Percentiles rank a stretch among this genome's conserved stretches.
These are phyloP conservation scores for Vigna hirtella DNA, from an alignment of 306 rosid species.

Conservation along the genomic window DNA sequence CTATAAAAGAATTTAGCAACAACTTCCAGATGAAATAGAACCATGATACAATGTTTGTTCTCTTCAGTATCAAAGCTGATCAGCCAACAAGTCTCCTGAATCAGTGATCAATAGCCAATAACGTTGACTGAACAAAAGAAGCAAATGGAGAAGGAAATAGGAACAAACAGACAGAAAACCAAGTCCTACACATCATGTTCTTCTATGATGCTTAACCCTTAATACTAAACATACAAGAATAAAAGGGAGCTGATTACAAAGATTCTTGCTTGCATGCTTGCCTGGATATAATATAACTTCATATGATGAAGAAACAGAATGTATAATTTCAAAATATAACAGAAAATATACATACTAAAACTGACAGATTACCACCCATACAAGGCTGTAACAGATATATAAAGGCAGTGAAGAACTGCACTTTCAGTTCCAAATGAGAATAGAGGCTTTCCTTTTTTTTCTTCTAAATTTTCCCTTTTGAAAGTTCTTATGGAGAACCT, in stretches of 20 bases:
- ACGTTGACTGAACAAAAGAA: background rate
- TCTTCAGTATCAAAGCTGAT: background rate
- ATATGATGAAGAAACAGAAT: background rate
- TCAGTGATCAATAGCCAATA: background rate
- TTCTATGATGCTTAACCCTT: background rate
- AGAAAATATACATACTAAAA: background rate
- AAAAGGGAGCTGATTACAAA: background rate
- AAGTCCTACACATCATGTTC: background rate
- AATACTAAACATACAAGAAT: background rate
- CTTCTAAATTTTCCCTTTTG: too few relatives aligned
- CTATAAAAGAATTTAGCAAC: slow-evolving; percentile 1
- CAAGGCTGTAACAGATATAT: background rate
- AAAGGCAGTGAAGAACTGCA: background rate
- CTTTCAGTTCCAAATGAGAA: slow-evolving; percentile 5
- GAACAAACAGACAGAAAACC: background rate
- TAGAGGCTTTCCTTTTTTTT: background rate
- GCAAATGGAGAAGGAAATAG: background rate
- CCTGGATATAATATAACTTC: background rate
- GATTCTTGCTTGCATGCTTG: background rate
- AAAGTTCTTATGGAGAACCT: too few relatives aligned
- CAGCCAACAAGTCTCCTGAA: background rate
- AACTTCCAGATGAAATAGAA: slow-evolving; percentile 3
- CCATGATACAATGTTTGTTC: background rate
- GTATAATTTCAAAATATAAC: background rate
- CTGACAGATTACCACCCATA: background rate